Conservation (phyloP, 108 stramenopile species). For the Fragilariopsis cylindrus region DNA sequence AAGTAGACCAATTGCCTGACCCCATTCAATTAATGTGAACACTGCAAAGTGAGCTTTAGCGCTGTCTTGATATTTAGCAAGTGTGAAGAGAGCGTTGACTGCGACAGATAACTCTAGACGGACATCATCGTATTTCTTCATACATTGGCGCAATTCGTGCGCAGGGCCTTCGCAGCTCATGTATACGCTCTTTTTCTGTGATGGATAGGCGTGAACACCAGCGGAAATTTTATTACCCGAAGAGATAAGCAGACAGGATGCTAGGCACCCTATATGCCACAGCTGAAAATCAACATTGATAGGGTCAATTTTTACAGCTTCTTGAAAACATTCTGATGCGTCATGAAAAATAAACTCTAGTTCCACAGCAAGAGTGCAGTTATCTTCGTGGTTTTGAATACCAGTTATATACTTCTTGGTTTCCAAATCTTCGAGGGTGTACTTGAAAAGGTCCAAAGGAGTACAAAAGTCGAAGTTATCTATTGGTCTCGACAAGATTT, state of each 20-base stretch:
- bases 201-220: slow-evolving; percentile 27
- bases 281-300: slow-evolving; percentile 27
- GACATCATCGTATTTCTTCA: slow-evolving; percentile 46
- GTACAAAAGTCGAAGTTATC: slow-evolving; percentile 29
- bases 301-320: slow-evolving; percentile 32
- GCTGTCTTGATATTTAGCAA: slow-evolving; percentile 23
- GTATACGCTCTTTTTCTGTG: slow-evolving; percentile 16
- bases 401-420: neutral
- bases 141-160: slow-evolving; percentile 33
- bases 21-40: slow-evolving; percentile 45
- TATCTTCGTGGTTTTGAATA: neutral
- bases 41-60: slow-evolving; percentile 24
- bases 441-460: slow-evolving; percentile 36
- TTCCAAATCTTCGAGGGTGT: slow-evolving; percentile 39
- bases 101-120: slow-evolving; percentile 27
- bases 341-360: slow-evolving; percentile 41
- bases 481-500: slow-evolving; percentile 33
- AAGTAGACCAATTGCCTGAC: slow-evolving; percentile 40
- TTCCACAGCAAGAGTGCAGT: slow-evolving; percentile 16
- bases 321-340: slow-evolving; percentile 23
- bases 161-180: too few relatives aligned
- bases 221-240: slow-evolving; percentile 47
- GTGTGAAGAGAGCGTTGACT: slow-evolving; percentile 23
- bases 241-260: slow-evolving; percentile 36
- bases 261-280: slow-evolving; percentile 45